These are phyloP conservation scores for Pythium dissotocum DNA, from an alignment of 352 stramenopile species.

Conservation along the genomic window DNA sequence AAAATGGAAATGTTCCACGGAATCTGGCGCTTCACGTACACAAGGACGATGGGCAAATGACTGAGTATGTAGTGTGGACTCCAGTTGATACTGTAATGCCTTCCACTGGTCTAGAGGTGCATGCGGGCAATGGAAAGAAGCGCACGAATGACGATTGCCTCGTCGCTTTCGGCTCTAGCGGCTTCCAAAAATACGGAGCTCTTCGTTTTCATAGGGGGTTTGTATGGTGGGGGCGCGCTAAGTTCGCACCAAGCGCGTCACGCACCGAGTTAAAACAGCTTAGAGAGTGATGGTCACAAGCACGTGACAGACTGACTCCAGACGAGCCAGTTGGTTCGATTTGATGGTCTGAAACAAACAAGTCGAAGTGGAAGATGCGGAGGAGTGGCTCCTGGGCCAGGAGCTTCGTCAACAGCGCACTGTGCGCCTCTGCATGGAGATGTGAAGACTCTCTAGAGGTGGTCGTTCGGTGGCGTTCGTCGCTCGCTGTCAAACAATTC, in stretches of 20 bases:
- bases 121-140: constrained; percentile 11
- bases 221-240: constrained; percentile 10
- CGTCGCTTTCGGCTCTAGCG: constrained; percentile 20
- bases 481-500: no score
- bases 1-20: constrained; percentile 5
- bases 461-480: no score
- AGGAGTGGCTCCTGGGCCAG: no score
- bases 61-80: background rate
- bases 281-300: constrained; percentile 13
- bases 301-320: background rate
- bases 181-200: constrained; percentile 19
- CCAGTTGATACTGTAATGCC: no score
- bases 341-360: background rate
- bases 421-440: no score
- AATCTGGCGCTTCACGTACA: constrained; percentile 11
- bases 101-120: no score
- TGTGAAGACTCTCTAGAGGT: no score
- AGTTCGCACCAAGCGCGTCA: constrained; percentile 28
- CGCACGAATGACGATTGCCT: constrained; percentile 25
- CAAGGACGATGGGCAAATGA: background rate
- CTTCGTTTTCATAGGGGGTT: constrained; percentile 2
- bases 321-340: constrained; percentile 6
- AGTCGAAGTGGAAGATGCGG: background rate
- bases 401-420: no score
- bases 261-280: constrained; percentile 8